phyloP scores from a whole-genome alignment of 768 basidiomycete species.

The Phallus indusiatus region DNA sequence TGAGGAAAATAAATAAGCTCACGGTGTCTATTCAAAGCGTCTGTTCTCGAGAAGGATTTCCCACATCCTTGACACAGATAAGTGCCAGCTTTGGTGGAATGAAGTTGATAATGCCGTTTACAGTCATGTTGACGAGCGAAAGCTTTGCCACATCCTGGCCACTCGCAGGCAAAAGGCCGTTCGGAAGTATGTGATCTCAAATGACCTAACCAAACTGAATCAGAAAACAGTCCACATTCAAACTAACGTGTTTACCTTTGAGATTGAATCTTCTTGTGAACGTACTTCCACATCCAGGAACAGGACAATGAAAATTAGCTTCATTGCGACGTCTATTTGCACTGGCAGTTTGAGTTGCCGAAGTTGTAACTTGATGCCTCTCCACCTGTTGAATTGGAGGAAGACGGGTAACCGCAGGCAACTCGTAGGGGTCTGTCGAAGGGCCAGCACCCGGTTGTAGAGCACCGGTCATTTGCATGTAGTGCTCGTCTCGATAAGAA shows the following conservation, averaged over 20 bases:
- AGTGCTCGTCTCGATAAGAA: constrained; percentile 18
- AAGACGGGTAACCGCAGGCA: constrained; percentile 37
- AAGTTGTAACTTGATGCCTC: constrained; percentile 91
- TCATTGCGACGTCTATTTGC: constrained; percentile 84
- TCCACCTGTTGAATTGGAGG: constrained; percentile 86
- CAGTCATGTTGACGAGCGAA: constrained; percentile 96
- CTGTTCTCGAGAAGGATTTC: constrained; percentile 89
- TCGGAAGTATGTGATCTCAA: constrained; percentile 93
- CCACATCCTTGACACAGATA: constrained; percentile 89
- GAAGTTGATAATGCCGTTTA: constrained; percentile 91
- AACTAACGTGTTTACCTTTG: constrained; percentile 41
- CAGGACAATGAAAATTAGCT: constrained; percentile 88
- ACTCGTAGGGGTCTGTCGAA: constrained; percentile 20
- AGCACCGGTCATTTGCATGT: constrained; percentile 24
- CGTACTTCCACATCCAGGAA: constrained; percentile 93
- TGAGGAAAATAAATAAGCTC: constrained; percentile 27
- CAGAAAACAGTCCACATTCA: constrained; percentile 5
- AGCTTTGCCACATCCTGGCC: constrained; percentile 90
- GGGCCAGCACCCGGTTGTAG: constrained; percentile 28
- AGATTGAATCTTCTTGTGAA: constrained; percentile 91
- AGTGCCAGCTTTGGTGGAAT: constrained; percentile 71
- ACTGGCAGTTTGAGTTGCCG: constrained; percentile 86
- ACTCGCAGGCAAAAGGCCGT: constrained; percentile 87
- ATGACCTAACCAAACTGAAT: constrained; percentile 48
- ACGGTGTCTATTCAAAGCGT: constrained; percentile 88